These are phyloP conservation scores for Kwoniella sp. DNA, from an alignment of 768 basidiomycete genomes.

Conservation along the genomic window DNA sequence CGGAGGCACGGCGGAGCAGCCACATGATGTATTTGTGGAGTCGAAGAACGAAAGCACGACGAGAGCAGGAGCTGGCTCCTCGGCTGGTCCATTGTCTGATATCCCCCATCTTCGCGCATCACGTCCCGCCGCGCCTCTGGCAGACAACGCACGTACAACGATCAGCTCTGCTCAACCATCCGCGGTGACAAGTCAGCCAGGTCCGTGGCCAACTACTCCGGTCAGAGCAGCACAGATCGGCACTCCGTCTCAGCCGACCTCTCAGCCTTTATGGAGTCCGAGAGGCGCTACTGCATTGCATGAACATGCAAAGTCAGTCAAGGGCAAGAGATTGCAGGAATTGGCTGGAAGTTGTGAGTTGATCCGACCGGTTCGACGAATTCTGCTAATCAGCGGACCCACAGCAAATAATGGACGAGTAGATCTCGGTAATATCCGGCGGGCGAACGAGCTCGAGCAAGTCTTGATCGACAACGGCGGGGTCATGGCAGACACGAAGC, in stretches of 20 bases:
- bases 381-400: background rate
- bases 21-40: no score
- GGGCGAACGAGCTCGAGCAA: conserved; percentile 29
- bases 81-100: no score
- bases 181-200: no score
- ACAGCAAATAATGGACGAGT: conserved; percentile 10
- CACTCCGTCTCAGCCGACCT: background rate
- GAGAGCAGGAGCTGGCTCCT: no score
- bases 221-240: no score
- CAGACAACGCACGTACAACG: no score
- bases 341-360: background rate
- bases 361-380: background rate
- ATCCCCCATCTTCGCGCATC: no score
- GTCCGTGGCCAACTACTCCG: background rate
- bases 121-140: no score
- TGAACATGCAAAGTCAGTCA: background rate
- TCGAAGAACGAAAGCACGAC: no score
- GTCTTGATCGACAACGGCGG: conserved; percentile 27
- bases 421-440: conserved; percentile 22
- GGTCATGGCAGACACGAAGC: conserved; percentile 12
- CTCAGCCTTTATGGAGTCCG: background rate
- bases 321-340: background rate
- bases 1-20: no score
- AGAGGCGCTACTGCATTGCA: background rate
- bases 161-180: no score